Evolutionary conservation across 371 early-diverging fungal species (phyloP), one percentile per base, ranked within the genome.

Genomic region (Funneliformis caledonium): DNA sequence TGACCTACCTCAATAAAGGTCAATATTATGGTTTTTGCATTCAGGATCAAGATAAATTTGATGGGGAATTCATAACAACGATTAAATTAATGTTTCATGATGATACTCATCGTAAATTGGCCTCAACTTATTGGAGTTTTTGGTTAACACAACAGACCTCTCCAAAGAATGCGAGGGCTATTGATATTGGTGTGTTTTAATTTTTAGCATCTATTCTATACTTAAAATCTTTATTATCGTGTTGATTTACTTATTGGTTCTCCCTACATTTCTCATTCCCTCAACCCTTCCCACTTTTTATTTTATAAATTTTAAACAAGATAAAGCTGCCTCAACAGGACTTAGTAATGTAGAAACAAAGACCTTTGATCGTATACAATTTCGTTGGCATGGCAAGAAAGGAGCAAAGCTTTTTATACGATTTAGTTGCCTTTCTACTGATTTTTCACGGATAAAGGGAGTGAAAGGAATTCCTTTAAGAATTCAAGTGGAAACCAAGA

Each of bases 381-480:
- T 94, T 85, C 91, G 91, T 61, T 94, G 94, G 94, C 89, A 93
- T 76, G 91, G 92, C 2, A 83, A 88, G 33, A 85, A 89, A 42
- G 92, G 93, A 14, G 92, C 93, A 59, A 93, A 92, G 76, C 83
- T 94, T 37, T 88, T 88, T 83, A 80, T 94, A 16, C 90, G 90
- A 59, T 94, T 95, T 82, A 92, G 93, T 83, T 94, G 94, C 78
- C 84, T 95, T 6, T 94, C 95, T 0, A 95, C 95, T 2, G 95
- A 95, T 78, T 95, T 95, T 81, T 92, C 94, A 26, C 85, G 93
- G 16, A 93, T 94, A 84, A 94, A 95, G 82, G 95, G 95, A 14
- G 94, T 95, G 80, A 95, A 94, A 83, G 95, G 95, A 0, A 94
- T 94, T 59, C 93, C 94, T 12, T 85, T 95, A 76, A 88, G 94